Conservation (phyloP, 371 early-diverging fungal species). For the Mucor plumbeus region DNA sequence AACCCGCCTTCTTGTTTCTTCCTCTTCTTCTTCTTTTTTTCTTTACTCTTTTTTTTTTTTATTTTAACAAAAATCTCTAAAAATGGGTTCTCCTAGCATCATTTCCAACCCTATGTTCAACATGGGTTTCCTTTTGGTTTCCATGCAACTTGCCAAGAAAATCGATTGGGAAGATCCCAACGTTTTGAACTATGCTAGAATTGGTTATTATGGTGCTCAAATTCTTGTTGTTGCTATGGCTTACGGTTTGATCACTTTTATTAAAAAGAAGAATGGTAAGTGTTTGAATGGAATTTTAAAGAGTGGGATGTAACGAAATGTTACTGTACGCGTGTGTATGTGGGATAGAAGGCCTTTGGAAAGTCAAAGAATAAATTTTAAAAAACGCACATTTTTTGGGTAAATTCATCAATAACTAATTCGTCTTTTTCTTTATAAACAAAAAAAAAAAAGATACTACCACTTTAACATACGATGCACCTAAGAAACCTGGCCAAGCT, state of each 20-base stretch:
- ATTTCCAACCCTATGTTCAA: conserved; percentile 58
- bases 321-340: neutral
- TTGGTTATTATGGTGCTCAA: conserved; percentile 72
- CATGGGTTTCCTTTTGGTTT: conserved; percentile 69
- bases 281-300: neutral
- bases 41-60: conserved; percentile 9
- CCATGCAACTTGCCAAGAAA: conserved; percentile 76
- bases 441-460: conserved; percentile 60
- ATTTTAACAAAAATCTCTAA: conserved; percentile 8
- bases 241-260: conserved; percentile 58
- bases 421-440: neutral
- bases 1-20: neutral
- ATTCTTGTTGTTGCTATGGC: conserved; percentile 59
- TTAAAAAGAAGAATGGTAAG: conserved; percentile 71
- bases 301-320: neutral
- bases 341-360: conserved; percentile 10
- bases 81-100: conserved; percentile 54
- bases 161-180: conserved; percentile 72
- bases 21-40: neutral
- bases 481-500: conserved; percentile 45
- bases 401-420: neutral
- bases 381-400: conserved; percentile 4
- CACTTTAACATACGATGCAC: conserved; percentile 66
- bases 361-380: conserved; percentile 4
- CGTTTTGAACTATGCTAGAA: conserved; percentile 63